Base-by-base conservation (phyloP, 192 early-diverging fungal genomes). In the Coemansia sp. region DNA sequence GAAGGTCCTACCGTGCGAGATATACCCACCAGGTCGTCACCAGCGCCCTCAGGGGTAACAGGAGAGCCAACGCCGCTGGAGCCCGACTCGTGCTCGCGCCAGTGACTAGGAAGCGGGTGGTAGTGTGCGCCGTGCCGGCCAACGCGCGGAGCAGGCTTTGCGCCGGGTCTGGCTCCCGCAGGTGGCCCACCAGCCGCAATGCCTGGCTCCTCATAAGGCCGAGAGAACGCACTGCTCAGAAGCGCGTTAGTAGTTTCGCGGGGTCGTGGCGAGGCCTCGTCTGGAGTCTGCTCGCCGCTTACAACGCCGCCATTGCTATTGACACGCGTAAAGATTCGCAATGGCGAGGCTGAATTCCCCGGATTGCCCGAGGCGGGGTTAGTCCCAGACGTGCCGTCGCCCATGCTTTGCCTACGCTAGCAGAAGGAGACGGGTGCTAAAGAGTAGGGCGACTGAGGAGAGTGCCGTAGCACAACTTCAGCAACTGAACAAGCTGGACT, bases 71-170 rank as follows among this genome's bases (percentile, higher is more conserved):
- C 24, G 41, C 77, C 75, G 74, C 82, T 79, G 24, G 82, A 78
- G 34, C 73, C 71, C 12, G 77, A 75, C 55, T 76, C 82, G n/a
- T 69, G 68, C 43, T 74, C 82, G 60, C 82, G 82, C 82, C 82
- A 84, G 50, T 84, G 76, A 58, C 77, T 84, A 53, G 82, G 82
- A 52, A 84, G 74, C 40, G 81, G 71, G 38, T 84, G 76, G 69
- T 84, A 84, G 31, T 72, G 73, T 33, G 64, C 72, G 1, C 69
- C 76, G 15, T 72, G 73, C 22, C 81, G 76, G 10, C 76, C 75
- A 24, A 50, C 62, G 31, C 81, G 76, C 20, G 69, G 70, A 1
- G 68, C 73, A 15, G 41, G 55, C 65, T 67, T 64, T 13, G 60
- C 65, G 9, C 68, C n/a, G 27, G 27, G 27, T 18, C 66, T 69